phyloP scores from a whole-genome alignment of 2,329 filamentous ascomycete species.

The Diaporthe ilicicola region DNA sequence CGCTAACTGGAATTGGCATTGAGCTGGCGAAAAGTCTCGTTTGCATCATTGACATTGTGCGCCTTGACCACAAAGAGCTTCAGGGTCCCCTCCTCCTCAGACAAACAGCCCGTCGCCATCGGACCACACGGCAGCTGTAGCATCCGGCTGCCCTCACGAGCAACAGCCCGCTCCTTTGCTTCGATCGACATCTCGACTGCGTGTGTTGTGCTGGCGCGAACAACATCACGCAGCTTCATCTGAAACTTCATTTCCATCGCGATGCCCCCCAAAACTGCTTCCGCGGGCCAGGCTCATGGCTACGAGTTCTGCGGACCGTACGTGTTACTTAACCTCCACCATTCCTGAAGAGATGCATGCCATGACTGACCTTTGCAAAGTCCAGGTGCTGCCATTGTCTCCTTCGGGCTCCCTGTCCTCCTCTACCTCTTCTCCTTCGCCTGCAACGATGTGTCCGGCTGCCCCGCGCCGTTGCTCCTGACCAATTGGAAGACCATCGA shows the following conservation, averaged over 20 bases:
- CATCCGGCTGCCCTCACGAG: background rate
- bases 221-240: background rate
- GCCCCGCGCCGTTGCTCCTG: conserved; percentile 84
- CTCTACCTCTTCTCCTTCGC: conserved; percentile 83
- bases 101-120: background rate
- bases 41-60: conserved; percentile 17
- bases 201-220: background rate
- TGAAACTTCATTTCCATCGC: background rate
- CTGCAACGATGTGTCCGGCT: conserved; percentile 93
- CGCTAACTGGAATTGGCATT: conserved; percentile 15
- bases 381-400: conserved; percentile 78
- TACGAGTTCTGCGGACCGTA: conserved; percentile 64
- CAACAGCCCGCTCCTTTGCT: background rate
- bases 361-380: conserved; percentile 52
- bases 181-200: background rate
- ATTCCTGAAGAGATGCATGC: background rate
- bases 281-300: conserved; percentile 46
- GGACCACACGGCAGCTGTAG: conserved; percentile 13
- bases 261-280: conserved; percentile 24
- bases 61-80: conserved; percentile 14
- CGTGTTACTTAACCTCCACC: conserved; percentile 37
- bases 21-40: conserved; percentile 24
- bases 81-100: background rate
- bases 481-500: conserved; percentile 72
- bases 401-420: conserved; percentile 80